Evolutionary conservation across 345 rosid genomes (phyloP).

Genomic region (Murraya paniculata): DNA sequence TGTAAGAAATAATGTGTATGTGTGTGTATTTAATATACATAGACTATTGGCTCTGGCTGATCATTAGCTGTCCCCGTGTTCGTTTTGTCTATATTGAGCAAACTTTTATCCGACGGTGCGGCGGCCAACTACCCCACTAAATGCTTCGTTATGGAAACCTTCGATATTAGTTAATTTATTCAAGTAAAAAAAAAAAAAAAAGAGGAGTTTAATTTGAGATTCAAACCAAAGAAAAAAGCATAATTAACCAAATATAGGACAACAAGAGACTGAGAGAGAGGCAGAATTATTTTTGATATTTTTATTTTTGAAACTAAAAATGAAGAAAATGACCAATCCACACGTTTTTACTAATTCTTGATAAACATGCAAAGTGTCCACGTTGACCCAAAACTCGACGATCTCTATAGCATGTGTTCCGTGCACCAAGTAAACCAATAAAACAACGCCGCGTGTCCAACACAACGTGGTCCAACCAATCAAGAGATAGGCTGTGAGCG

Average conservation of each 20-base stretch:
- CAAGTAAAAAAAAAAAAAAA: no score
- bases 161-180: neutral
- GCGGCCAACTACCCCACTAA: neutral
- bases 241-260: no score
- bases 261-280: no score
- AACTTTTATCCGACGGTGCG: neutral
- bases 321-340: neutral
- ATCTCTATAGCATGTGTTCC: neutral
- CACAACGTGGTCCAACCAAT: conserved; percentile 9
- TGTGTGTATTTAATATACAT: no score
- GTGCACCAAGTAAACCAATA: conserved; percentile 7
- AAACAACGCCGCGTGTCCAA: neutral
- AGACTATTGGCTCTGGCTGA: no score
- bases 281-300: no score
- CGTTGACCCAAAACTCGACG: neutral
- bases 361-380: neutral
- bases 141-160: neutral
- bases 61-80: neutral
- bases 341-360: neutral
- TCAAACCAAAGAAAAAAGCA: no score
- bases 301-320: no score
- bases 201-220: no score
- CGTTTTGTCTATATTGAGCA: neutral
- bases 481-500: conserved; percentile 13
- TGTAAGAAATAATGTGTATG: no score